phyloP scores from a whole-genome alignment of 768 basidiomycete genomes.

The Collybia mongolica region DNA sequence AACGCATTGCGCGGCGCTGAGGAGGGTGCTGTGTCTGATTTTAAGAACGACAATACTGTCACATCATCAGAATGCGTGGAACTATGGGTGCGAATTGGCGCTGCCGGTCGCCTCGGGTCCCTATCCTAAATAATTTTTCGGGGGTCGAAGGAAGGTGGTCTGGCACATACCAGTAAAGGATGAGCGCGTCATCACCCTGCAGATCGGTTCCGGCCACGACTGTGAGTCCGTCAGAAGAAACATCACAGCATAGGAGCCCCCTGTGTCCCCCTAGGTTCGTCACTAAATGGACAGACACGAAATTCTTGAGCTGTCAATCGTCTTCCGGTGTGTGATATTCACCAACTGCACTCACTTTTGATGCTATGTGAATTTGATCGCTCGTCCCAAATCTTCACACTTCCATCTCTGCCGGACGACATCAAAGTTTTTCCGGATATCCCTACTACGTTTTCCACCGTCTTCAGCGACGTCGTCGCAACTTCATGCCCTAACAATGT shows the following conservation, averaged over 20 bases:
- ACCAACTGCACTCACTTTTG: conserved; percentile 49
- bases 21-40: conserved; percentile 16
- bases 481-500: conserved; percentile 56
- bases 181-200: conserved; percentile 75
- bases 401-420: conserved; percentile 71
- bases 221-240: conserved; percentile 65
- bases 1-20: conserved; percentile 33
- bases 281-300: conserved; percentile 36
- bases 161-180: conserved; percentile 72
- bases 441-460: conserved; percentile 40
- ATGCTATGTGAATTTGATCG: conserved; percentile 51
- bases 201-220: conserved; percentile 85
- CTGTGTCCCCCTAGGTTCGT: conserved; percentile 39
- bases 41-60: conserved; percentile 64
- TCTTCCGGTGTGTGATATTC: conserved; percentile 9
- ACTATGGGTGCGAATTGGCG: conserved; percentile 70
- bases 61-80: conserved; percentile 95
- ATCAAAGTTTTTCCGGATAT: conserved; percentile 45
- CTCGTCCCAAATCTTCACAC: conserved; percentile 75
- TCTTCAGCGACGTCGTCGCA: conserved; percentile 55
- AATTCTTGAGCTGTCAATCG: conserved; percentile 38
- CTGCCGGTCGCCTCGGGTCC: conserved; percentile 80
- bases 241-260: conserved; percentile 65
- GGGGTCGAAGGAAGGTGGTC: not conserved
- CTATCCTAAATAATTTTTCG: conserved; percentile 34